Conservation (phyloP, 2,329 filamentous ascomycete genomes). For the Neurospora sp. region DNA sequence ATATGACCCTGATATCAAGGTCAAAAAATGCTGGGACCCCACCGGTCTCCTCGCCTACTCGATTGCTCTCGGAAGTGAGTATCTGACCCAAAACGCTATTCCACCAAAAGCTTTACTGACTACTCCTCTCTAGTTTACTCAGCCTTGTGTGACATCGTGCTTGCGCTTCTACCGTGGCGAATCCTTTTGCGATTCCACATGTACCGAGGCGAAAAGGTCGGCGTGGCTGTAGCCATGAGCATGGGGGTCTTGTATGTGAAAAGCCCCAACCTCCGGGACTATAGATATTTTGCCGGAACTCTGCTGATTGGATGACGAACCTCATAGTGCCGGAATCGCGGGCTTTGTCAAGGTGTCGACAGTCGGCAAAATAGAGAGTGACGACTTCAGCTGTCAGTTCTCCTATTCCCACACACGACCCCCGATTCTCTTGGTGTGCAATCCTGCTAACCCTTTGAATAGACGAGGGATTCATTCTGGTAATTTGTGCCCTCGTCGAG, state of each 20-base stretch:
- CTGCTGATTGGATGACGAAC: background rate
- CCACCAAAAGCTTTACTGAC: background rate
- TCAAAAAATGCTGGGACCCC: conserved; percentile 18
- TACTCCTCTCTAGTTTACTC: conserved; percentile 16
- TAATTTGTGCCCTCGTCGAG: conserved; percentile 14
- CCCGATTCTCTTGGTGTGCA: background rate
- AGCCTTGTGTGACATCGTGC: conserved; percentile 20
- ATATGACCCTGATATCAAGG: conserved; percentile 15
- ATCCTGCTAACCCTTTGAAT: background rate
- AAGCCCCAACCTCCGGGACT: background rate
- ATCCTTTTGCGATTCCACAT: conserved; percentile 24
- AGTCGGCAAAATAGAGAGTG: conserved; percentile 4
- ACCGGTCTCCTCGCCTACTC: conserved; percentile 15
- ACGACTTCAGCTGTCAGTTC: conserved; percentile 14
- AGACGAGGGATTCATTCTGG: conserved; percentile 14
- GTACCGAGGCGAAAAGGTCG: conserved; percentile 24
- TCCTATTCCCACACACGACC: background rate
- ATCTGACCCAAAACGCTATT: background rate
- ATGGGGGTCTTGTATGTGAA: conserved; percentile 22
- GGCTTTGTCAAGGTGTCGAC: conserved; percentile 20
- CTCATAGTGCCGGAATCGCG: conserved; percentile 19
- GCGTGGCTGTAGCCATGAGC: conserved; percentile 25
- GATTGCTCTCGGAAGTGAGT: conserved; percentile 19
- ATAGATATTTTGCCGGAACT: background rate
- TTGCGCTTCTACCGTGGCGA: conserved; percentile 23